Evolutionary conservation across 2,329 filamentous ascomycete species (phyloP), one percentile per base, ranked within the genome.

Genomic region (Aureobasidium sp.): DNA sequence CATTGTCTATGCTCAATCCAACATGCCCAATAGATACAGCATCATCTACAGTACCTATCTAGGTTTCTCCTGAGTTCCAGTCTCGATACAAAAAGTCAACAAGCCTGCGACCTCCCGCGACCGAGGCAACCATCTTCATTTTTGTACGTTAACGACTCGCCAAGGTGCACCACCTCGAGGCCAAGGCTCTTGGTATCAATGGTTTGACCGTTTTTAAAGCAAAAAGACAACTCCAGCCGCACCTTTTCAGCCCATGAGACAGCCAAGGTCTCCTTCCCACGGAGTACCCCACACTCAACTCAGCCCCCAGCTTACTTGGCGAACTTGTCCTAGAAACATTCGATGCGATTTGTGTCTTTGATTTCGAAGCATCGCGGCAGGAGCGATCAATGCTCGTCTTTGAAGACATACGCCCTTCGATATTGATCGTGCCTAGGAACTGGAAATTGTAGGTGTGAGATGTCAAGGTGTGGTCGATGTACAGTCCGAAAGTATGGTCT

Each of bases 141-240:
- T 15, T 58, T 44, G 37, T 54, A 19, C 54, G 48, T 48, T 48
- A 39, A 48, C 31, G 7, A 40, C 5, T 5, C 17, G 24, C 42
- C 54, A 44, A 58, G 44, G 22, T 29, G 15, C 19, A 58, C 42
- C 11, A 48, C 42, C 9, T n/a, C 15, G 1, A 14, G 22, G 42
- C 54, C 54, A 58, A 58, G 54, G 19, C 19, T 58, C 54, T 58
- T 58, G 54, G 54, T 48, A 47, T 48, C 54, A 48, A 58, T 58
- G 31, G 31, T 58, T 48, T 39, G 29, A 48, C 29, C 53, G 54
- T 31, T 29, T 12, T 4, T 33, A 37, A 39, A 48, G 17, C 19
- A 27, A 58, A 58, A 47, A 35, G 44, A 47, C 54, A 57, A 57
- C 29, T 58, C 31, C 40, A 58, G 54, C 54, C 54, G 42, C 39